Base-by-base conservation (phyloP, 1,284 basidiomycete species). In the Cutaneotrichosporon dermatis region DNA sequence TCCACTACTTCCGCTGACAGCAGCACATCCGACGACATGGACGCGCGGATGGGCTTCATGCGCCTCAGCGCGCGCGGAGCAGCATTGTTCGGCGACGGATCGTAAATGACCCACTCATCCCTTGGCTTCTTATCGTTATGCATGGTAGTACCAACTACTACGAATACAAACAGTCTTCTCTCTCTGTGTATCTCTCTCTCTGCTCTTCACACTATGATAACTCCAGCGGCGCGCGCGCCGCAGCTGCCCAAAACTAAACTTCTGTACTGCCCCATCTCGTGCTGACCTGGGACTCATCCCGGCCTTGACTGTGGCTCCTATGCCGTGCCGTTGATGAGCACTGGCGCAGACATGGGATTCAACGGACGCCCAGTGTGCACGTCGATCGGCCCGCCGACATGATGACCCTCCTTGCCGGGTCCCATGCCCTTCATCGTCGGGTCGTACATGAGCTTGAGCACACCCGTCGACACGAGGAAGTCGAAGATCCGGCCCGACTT, bases 401-500 rank as follows among this genome's bases (percentile, higher is more conserved):
- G 62, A 55, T 63, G 62, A 33, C 62, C 66, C 36, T 70, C 69
- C 54, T 69, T 69, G 42, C 62, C 63, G 1, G 67, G 64, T n/a
- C 66, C 60, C 34, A 67, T 54, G n/a, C 62, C 64, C 57, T 69
- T 71, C 43, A 63, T 64, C 4, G 61, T 62, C 9, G 73, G 70
- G 57, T 76, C 75, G 62, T 76, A 76, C 25, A 70, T 64, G 52
- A 77, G 61, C 34, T 65, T 63, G 50, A 79, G 63, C 57, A 77
- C 71, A 15, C 77, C 77, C 34, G 63, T 64, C n/a, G 68, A 66
- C 9, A 76, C 76, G 46, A 93, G 80, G 72, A 91, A 92, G 72
- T 93, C 90, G 88, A 90, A 93, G 46, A 94, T 88, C 36, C 88
- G 82, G 73, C 86, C 88, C 4, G 89, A 91, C 79, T 94, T 93